Evolutionary conservation across 2,329 filamentous ascomycete genomes (phyloP).

Genomic region (Beauveria medogensis): DNA sequence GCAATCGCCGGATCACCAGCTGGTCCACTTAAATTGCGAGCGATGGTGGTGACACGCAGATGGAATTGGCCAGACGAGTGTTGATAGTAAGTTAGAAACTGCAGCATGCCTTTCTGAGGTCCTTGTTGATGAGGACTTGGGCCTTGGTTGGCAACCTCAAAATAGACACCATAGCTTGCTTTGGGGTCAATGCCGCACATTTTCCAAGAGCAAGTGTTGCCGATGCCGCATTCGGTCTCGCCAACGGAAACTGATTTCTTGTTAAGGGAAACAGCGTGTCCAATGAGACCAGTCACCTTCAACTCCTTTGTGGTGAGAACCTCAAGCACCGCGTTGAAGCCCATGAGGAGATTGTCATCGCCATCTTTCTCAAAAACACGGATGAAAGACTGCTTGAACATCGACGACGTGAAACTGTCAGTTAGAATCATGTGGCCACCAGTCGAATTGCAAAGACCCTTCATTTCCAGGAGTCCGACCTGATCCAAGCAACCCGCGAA

Average conservation of each 20-base stretch:
- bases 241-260: slow-evolving; percentile 97
- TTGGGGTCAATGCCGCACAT: slow-evolving; percentile 97
- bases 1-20: slow-evolving; percentile 91
- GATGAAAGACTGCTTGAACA: slow-evolving; percentile 98
- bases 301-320: slow-evolving; percentile 96
- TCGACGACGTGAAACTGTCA: slow-evolving; percentile 96
- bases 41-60: slow-evolving; percentile 88
- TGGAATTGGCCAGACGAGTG: slow-evolving; percentile 96
- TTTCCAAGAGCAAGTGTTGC: slow-evolving; percentile 98
- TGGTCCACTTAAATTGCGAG: slow-evolving; percentile 83
- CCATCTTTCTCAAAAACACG: slow-evolving; percentile 95
- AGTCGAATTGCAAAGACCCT: slow-evolving; percentile 89
- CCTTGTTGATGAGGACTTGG: slow-evolving; percentile 79
- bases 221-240: slow-evolving; percentile 96
- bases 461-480: slow-evolving; percentile 96
- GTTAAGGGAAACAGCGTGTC: slow-evolving; percentile 92
- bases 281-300: slow-evolving; percentile 95
- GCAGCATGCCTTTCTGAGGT: slow-evolving; percentile 89
- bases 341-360: slow-evolving; percentile 92
- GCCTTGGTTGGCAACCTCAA: slow-evolving; percentile 92
- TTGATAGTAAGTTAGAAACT: slow-evolving; percentile 98
- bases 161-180: slow-evolving; percentile 92
- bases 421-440: slow-evolving; percentile 98
- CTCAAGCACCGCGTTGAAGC: slow-evolving; percentile 93
- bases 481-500: slow-evolving; percentile 97